Percentiles rank a stretch among this genome's conserved stretches.
Conservation (phyloP, 2,329 filamentous ascomycete genomes). For the Lasiodiplodia sp. region DNA sequence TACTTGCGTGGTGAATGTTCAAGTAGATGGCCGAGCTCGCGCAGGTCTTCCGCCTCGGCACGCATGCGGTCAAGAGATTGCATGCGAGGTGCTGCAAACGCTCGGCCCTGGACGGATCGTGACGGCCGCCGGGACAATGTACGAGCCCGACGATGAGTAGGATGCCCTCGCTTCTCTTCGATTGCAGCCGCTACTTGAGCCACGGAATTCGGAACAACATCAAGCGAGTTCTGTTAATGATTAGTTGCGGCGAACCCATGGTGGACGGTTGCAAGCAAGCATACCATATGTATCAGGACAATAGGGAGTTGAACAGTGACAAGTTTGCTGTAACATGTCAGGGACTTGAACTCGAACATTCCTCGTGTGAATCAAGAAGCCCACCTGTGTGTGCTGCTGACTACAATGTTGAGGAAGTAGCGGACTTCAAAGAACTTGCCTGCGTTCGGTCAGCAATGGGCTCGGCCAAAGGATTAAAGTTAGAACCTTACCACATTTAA, state of each 20-base stretch:
- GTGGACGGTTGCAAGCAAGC: neutral
- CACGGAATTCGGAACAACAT: conserved; percentile 62
- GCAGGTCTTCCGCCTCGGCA: conserved; percentile 47
- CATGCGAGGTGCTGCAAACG: conserved; percentile 60
- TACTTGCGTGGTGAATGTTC: conserved; percentile 56
- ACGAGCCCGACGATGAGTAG: neutral
- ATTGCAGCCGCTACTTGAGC: conserved; percentile 64
- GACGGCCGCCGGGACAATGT: conserved; percentile 46
- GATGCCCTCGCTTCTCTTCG: conserved; percentile 55
- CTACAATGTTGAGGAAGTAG: conserved; percentile 61
- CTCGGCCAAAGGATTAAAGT: conserved; percentile 5
- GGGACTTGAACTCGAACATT: conserved; percentile 12
- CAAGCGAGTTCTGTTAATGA: conserved; percentile 58
- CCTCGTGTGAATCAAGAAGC: conserved; percentile 12
- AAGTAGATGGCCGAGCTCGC: conserved; percentile 48
- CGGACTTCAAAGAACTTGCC: conserved; percentile 65
- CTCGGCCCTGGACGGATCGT: conserved; percentile 56
- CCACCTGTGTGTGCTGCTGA: conserved; percentile 53
- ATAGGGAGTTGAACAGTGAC: conserved; percentile 62
- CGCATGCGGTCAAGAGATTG: conserved; percentile 58
- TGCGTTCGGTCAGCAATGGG: conserved; percentile 30
- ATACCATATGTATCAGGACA: conserved; percentile 62
- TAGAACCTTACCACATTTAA: conserved; percentile 54
- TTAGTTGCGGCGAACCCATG: neutral
- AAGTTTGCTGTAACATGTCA: conserved; percentile 49